Conservation (phyloP, 257 asterid genomes). For the Lantana camara region DNA sequence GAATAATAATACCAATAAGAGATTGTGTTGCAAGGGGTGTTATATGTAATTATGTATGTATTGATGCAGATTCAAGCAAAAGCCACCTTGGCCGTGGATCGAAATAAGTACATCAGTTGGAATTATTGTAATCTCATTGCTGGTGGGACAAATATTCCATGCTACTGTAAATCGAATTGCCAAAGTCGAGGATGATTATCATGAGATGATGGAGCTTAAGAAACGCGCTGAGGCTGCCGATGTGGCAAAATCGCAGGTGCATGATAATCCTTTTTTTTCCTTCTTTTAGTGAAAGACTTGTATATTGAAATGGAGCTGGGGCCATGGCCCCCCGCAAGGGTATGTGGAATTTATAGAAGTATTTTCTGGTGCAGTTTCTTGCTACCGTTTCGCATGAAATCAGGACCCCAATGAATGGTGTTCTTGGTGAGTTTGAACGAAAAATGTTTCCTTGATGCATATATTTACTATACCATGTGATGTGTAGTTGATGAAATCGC, state of each 20-base stretch:
- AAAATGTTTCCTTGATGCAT: background rate
- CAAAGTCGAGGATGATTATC: slow-evolving; percentile 85
- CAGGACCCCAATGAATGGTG: slow-evolving; percentile 99
- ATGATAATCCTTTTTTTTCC: background rate
- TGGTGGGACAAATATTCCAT: slow-evolving; percentile 63
- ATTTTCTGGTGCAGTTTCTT: slow-evolving; percentile 72
- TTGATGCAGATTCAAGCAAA: slow-evolving; percentile 81
- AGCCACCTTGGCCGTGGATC: slow-evolving; percentile 91
- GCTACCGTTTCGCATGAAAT: slow-evolving; percentile 99
- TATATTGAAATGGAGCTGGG: no score
- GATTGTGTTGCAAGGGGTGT: no score
- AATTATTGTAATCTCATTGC: slow-evolving; percentile 63
- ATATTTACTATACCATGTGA: slow-evolving; percentile 9
- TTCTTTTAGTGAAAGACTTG: no score
- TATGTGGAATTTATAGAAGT: slow-evolving; percentile 19
- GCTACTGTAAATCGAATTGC: slow-evolving; percentile 85
- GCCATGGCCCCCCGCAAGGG: no score
- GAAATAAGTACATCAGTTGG: slow-evolving; percentile 56
- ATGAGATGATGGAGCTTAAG: slow-evolving; percentile 74
- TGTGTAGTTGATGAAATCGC: background rate
- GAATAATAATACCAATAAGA: no score
- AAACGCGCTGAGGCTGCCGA: slow-evolving; percentile 92
- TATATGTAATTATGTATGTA: background rate
- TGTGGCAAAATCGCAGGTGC: slow-evolving; percentile 89
- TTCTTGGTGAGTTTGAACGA: slow-evolving; percentile 68